Percentiles rank a stretch among this genome's conserved stretches.
phyloP scores from a whole-genome alignment of 768 basidiomycete genomes.

The Tylopilus subfusipes region DNA sequence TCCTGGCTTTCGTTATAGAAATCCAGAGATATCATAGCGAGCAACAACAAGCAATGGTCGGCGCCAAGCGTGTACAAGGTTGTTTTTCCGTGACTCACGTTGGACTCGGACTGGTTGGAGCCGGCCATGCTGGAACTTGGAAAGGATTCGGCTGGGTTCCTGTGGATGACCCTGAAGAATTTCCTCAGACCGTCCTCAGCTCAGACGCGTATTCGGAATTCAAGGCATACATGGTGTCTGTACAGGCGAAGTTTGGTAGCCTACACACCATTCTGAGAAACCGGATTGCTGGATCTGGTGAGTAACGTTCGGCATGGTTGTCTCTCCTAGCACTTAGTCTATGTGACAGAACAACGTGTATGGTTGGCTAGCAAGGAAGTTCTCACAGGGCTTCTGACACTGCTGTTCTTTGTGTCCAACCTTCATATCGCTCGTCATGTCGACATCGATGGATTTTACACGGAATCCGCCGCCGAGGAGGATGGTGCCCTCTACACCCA shows the following conservation, averaged over 20 bases:
- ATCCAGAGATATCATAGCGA: conserved; percentile 55
- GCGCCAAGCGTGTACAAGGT: conserved; percentile 55
- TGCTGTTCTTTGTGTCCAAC: conserved; percentile 59
- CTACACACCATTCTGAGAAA: conserved; percentile 26
- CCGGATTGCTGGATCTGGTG: conserved; percentile 21
- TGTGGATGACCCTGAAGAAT: conserved; percentile 45
- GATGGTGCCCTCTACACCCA: conserved; percentile 53
- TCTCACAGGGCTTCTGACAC: conserved; percentile 52
- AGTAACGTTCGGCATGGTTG: conserved; percentile 6
- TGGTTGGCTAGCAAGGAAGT: conserved; percentile 45
- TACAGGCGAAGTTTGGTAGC: conserved; percentile 49
- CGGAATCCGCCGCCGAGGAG: conserved; percentile 40
- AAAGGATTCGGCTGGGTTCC: conserved; percentile 82
- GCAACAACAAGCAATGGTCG: conserved; percentile 19
- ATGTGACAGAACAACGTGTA: conserved; percentile 26
- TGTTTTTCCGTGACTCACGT: conserved; percentile 59
- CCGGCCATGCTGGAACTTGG: conserved; percentile 73
- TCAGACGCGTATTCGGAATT: conserved; percentile 55
- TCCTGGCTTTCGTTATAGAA: conserved; percentile 64
- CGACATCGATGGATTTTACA: conserved; percentile 73
- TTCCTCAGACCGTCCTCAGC: conserved; percentile 46
- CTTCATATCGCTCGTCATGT: conserved; percentile 78
- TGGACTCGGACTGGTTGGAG: conserved; percentile 77
- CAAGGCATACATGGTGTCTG: conserved; percentile 40
- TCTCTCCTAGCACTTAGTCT: conserved; percentile 3